Conservation (phyloP, 2,329 filamentous ascomycete genomes). For the Ascochyta pisi region DNA sequence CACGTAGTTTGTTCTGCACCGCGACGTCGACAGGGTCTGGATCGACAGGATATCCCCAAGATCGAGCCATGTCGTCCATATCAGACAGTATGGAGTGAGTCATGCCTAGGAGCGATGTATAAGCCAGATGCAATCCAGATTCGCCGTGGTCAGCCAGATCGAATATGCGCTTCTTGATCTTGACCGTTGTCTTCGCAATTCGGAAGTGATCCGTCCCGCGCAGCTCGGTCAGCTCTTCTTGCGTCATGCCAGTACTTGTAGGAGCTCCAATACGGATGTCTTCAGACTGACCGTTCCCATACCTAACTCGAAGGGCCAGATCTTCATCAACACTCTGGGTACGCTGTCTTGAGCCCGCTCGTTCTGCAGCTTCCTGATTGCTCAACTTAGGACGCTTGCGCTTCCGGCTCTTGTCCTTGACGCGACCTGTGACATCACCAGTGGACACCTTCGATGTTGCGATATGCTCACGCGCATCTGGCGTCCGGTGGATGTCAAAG, state of each 20-base stretch:
- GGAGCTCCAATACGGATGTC: conserved; percentile 59
- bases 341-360: conserved; percentile 56
- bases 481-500: conserved; percentile 67
- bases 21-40: conserved; percentile 60
- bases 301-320: conserved; percentile 63
- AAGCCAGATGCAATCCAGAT: conserved; percentile 52
- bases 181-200: conserved; percentile 63
- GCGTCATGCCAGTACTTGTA: conserved; percentile 37
- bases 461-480: conserved; percentile 59
- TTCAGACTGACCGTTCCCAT: conserved; percentile 66
- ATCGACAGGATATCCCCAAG: conserved; percentile 67
- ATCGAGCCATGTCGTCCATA: conserved; percentile 63
- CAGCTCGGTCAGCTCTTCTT: conserved; percentile 55
- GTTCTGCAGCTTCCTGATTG: conserved; percentile 50
- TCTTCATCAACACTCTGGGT: conserved; percentile 55
- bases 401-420: conserved; percentile 54
- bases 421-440: conserved; percentile 25
- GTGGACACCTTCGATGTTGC: conserved; percentile 23
- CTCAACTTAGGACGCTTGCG: conserved; percentile 62
- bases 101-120: conserved; percentile 49
- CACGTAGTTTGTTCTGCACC: conserved; percentile 63
- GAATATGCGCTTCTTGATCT: conserved; percentile 64
- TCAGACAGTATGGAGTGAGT: conserved; percentile 57
- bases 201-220: conserved; percentile 62
- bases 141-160: conserved; percentile 49